Base-by-base conservation (phyloP, 192 early-diverging fungal species). In the Podila verticillata region DNA sequence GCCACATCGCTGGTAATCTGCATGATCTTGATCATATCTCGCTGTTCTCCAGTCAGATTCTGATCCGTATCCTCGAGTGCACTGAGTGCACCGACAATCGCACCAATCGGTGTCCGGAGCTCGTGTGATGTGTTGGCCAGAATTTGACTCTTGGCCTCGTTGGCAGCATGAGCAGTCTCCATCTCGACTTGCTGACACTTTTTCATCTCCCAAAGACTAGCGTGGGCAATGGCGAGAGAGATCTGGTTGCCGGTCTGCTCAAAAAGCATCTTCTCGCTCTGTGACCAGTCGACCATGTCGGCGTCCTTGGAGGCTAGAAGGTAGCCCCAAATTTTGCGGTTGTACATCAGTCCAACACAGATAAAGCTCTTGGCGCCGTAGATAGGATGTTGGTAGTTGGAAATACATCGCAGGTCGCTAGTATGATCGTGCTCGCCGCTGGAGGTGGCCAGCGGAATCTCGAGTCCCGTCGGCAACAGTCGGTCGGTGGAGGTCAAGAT, bases 1-100 rank as follows among this genome's bases (percentile, higher is more conserved):
- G 80, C 78, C 5, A 84, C 74, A 51, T 84, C 78, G 34, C 78
- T 77, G 4, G 83, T 75, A 57, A 80, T 80, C 47, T 74, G 71
- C 78, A 84, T 84, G 34, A 81, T 82, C 59, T 84, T 65, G 59
- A 84, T 65, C 83, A 84, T 84, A 30, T 84, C 83, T 17, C 63
- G 68, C 56, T 84, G 83, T 48, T 84, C 83, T 24, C 65, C 63
- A 6, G 78, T 75, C 61, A 84, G 48, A 24, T 79, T 79, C 30
- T 67, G 63, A 2, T 68, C 66, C 29, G 78, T 84, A 26, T 77
- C 78, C 61, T 84, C 83, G 9, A 84, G 54, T 9, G 83, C 74
- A 24, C 78, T 81, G 15, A 84, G 62, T n/a, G 75, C 79, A 20
- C 83, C 83, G 0, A 84, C 72, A 35, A 84, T 84, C 2, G 83